Conservation (phyloP, 305 asterid genomes). For the Withania somnifera region DNA sequence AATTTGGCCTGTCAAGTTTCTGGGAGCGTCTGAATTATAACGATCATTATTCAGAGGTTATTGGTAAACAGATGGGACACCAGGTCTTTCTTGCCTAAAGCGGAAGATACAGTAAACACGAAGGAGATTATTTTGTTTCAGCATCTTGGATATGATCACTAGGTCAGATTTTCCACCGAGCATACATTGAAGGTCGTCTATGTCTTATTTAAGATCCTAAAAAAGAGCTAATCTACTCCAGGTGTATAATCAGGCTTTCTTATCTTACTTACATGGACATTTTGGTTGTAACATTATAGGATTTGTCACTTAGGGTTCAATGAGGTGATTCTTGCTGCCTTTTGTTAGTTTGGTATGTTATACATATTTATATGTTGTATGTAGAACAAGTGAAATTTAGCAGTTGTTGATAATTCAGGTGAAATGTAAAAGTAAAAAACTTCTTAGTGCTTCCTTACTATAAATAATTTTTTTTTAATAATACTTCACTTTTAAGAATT, state of each 20-base stretch:
- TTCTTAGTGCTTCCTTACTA: too few relatives aligned
- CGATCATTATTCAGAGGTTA: conserved; percentile 46
- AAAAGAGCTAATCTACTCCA: background rate
- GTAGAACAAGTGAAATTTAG: background rate
- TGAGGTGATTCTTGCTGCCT: background rate
- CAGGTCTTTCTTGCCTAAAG: conserved; percentile 15
- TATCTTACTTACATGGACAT: background rate
- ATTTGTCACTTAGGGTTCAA: background rate
- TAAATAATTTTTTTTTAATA: too few relatives aligned
- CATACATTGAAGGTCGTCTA: background rate
- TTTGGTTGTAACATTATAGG: background rate
- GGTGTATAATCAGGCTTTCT: background rate
- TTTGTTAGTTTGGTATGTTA: background rate
- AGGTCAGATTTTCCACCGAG: background rate
- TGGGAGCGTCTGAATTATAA: conserved; percentile 79
- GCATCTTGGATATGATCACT: background rate
- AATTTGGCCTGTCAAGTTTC: conserved; percentile 52
- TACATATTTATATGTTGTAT: background rate
- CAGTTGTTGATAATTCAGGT: background rate
- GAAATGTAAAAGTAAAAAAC: background rate
- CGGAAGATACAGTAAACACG: background rate
- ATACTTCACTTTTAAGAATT: too few relatives aligned
- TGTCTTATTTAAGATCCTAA: background rate
- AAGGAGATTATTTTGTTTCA: background rate
- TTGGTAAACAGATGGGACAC: conserved; percentile 30